phyloP scores from a whole-genome alignment of 345 rosid species.

The Ailanthus altissimus region DNA sequence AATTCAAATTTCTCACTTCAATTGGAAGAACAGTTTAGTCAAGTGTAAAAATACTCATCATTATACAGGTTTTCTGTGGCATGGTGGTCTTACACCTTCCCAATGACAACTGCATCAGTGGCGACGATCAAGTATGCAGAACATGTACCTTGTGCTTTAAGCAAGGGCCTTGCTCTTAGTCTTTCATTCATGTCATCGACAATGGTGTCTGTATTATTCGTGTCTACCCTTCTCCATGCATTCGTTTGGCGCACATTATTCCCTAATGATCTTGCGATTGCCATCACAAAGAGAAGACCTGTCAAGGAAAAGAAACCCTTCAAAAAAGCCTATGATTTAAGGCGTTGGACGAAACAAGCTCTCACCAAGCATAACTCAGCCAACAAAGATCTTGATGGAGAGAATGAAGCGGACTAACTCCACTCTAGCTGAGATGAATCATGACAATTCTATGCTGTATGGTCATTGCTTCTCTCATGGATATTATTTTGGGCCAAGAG shows the following conservation, averaged over 20 bases:
- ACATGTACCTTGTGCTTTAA: conserved; percentile 60
- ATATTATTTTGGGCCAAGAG: not conserved
- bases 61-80: conserved; percentile 81
- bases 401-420: conserved; percentile 21
- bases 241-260: conserved; percentile 71
- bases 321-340: conserved; percentile 59
- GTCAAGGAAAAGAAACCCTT: conserved; percentile 61
- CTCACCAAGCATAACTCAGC: conserved; percentile 44
- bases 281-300: conserved; percentile 68
- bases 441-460: not conserved
- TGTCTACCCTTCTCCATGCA: conserved; percentile 78
- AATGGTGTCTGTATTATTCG: conserved; percentile 67
- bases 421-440: not conserved
- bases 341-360: conserved; percentile 79
- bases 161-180: conserved; percentile 63
- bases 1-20: not conserved
- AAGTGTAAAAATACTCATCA: not conserved
- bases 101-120: conserved; percentile 90
- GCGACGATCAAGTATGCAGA: conserved; percentile 89
- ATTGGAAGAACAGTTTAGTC: not conserved
- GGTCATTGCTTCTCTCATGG: not conserved
- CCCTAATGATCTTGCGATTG: conserved; percentile 90
- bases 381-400: conserved; percentile 42
- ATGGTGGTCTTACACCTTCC: conserved; percentile 98
- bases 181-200: conserved; percentile 79